Evolutionary conservation across 2,329 filamentous ascomycete species (phyloP).

Genomic region (Fusarium napiforme): DNA sequence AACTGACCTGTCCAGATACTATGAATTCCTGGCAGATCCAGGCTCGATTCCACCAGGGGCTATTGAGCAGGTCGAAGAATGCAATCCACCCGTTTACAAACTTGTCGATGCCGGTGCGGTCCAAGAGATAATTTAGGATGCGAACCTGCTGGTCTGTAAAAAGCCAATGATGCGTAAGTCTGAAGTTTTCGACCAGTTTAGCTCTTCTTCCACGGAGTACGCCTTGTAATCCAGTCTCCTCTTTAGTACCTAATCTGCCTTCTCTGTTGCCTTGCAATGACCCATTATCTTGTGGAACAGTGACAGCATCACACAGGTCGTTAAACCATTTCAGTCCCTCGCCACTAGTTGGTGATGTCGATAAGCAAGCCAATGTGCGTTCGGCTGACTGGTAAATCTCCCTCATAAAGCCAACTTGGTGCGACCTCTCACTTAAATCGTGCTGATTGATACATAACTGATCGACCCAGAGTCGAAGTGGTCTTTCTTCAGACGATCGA

Average conservation of each 20-base stretch:
- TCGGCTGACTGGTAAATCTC: rapidly evolving
- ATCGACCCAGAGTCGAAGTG: background rate
- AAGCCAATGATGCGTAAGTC: no score
- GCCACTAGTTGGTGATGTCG: rapidly evolving
- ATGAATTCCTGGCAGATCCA: background rate
- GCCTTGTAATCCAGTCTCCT: no score
- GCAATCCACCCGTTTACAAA: background rate
- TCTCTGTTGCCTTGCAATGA: background rate
- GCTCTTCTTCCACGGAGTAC: no score
- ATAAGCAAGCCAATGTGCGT: rapidly evolving
- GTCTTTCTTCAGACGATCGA: rapidly evolving
- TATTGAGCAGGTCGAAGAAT: rapidly evolving
- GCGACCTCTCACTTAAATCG: rapidly evolving
- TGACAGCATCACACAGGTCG: rapidly evolving
- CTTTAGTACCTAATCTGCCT: no score
- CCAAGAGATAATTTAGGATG: background rate
- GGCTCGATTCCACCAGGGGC: background rate
- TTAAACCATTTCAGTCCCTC: background rate
- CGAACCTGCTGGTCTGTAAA: no score
- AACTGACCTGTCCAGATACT: rapidly evolving
- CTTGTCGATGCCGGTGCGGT: rapidly evolving
- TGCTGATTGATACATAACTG: background rate
- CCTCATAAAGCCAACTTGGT: background rate
- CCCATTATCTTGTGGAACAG: background rate
- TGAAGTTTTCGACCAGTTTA: no score